Evolutionary conservation across 129 eudicot genomes (phyloP).

Genomic region (Helianthus tuberosus): DNA sequence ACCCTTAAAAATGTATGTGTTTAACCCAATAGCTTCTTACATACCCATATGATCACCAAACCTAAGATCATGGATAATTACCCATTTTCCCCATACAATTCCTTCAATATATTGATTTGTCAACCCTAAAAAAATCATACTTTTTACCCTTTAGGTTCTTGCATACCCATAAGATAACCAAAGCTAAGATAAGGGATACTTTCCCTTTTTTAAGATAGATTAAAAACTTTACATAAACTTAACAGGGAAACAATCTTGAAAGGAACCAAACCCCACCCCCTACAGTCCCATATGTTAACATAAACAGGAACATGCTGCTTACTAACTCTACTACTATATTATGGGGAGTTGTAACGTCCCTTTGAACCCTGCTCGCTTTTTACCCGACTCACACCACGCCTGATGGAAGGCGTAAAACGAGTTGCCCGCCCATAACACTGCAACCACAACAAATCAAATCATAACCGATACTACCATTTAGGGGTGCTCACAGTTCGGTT

Average conservation of each 20-base stretch:
- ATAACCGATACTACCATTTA: background rate
- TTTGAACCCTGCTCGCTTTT: conserved; percentile 9
- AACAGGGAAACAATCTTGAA: conserved; percentile 22
- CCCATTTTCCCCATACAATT: background rate
- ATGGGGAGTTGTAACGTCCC: conserved; percentile 21
- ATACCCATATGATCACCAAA: background rate
- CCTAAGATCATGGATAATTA: background rate
- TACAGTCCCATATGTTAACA: conserved; percentile 17
- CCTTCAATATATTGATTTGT: too few species aligned
- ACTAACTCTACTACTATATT: conserved; percentile 25
- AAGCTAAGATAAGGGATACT: background rate
- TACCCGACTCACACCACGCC: conserved; percentile 50
- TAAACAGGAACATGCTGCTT: conserved; percentile 22
- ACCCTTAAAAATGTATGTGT: background rate
- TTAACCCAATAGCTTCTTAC: background rate
- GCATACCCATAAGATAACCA: background rate
- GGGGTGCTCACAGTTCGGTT: background rate
- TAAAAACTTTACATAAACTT: conserved; percentile 31
- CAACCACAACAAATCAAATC: conserved; percentile 13
- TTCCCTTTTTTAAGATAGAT: conserved; percentile 7
- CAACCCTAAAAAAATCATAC: background rate
- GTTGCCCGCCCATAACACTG: conserved; percentile 68
- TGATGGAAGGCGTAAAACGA: conserved; percentile 62
- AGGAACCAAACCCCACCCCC: conserved; percentile 16
- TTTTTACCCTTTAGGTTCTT: background rate